Conservation (phyloP, 2,329 filamentous ascomycete genomes). For the Arthrobotrys entomopaga region DNA sequence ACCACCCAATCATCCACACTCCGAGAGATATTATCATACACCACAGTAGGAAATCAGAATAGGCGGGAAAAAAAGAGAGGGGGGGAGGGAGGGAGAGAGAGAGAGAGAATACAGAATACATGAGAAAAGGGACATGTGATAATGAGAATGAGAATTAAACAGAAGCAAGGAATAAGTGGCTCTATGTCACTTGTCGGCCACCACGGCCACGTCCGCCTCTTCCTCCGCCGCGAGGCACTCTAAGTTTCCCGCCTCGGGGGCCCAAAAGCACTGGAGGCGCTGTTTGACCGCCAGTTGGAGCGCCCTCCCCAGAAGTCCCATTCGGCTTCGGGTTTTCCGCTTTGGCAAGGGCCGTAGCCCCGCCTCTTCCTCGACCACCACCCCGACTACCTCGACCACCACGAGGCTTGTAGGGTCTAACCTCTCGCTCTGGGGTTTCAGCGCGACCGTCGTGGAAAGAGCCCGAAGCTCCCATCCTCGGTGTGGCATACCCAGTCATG, state of each 20-base stretch:
- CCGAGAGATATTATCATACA: too few species aligned
- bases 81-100: too few species aligned
- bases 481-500: constrained; percentile 44
- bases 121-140: too few species aligned
- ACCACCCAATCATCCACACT: too few species aligned
- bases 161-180: neutral
- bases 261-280: constrained; percentile 8
- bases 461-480: constrained; percentile 15
- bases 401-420: constrained; percentile 36
- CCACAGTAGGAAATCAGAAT: too few species aligned
- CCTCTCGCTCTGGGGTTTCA: constrained; percentile 43
- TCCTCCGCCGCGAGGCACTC: constrained; percentile 15
- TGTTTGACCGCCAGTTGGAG: neutral
- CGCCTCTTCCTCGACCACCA: constrained; percentile 11
- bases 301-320: constrained; percentile 1
- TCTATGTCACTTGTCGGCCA: constrained; percentile 25
- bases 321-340: constrained; percentile 13
- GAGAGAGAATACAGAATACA: too few species aligned
- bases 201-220: constrained; percentile 30
- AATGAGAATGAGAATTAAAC: too few species aligned
- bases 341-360: constrained; percentile 9
- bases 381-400: constrained; percentile 37
- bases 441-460: constrained; percentile 1
- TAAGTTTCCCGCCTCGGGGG: constrained; percentile 3
- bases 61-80: too few species aligned